phyloP scores from a whole-genome alignment of 345 rosid species.

The Eucalyptus marginata region DNA sequence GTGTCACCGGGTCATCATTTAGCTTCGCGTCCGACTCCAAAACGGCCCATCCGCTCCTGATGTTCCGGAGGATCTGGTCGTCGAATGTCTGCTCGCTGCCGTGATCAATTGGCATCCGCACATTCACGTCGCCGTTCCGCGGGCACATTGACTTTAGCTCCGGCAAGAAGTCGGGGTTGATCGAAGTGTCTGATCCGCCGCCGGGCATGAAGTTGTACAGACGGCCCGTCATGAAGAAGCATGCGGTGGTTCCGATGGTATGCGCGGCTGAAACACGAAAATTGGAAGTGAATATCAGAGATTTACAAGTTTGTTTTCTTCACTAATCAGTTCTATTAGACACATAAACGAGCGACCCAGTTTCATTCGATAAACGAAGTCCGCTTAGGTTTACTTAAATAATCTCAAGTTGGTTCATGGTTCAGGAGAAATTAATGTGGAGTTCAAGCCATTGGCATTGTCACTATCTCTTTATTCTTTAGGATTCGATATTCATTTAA shows the following conservation, averaged over 20 bases:
- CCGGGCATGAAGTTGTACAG: constrained; percentile 45
- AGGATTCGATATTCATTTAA: background rate
- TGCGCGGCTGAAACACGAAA: constrained; percentile 44
- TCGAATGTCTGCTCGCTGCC: constrained; percentile 35
- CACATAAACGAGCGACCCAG: background rate
- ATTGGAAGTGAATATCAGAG: background rate
- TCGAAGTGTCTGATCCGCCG: constrained; percentile 47
- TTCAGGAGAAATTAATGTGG: background rate
- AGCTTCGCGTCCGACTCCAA: constrained; percentile 67
- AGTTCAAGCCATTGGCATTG: background rate
- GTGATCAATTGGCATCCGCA: constrained; percentile 42
- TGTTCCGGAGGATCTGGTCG: constrained; percentile 45
- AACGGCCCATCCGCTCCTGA: constrained; percentile 57
- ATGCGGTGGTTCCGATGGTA: constrained; percentile 77
- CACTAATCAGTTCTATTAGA: background rate
- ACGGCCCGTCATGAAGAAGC: constrained; percentile 71
- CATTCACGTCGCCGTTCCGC: constrained; percentile 43
- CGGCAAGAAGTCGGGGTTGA: constrained; percentile 30
- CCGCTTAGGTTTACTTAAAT: background rate
- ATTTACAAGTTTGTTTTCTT: background rate
- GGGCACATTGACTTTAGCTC: constrained; percentile 39
- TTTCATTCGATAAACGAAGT: background rate
- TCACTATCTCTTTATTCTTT: background rate
- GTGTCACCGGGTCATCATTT: constrained; percentile 42
- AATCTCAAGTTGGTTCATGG: background rate